These are phyloP conservation scores for Penicillium cataractarum DNA, from an alignment of 495 filamentous ascomycete species.

Conservation along the genomic window DNA sequence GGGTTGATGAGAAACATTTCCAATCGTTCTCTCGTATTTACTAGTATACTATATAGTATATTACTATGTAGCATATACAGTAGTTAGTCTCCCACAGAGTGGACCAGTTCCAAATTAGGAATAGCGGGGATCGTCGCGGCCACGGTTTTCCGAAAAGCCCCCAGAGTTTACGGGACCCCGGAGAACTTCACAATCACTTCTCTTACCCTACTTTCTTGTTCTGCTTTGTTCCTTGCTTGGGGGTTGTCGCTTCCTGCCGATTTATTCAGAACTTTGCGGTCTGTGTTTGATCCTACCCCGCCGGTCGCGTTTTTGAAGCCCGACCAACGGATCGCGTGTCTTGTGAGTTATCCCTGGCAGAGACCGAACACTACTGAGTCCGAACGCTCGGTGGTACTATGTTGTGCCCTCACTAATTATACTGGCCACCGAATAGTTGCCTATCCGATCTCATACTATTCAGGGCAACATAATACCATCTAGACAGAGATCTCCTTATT, in stretches of 20 bases:
- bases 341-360: conserved; percentile 34
- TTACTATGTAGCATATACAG: too few species aligned
- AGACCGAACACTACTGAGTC: not conserved
- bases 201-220: not conserved
- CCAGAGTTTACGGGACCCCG: conserved; percentile 7
- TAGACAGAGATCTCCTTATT: not conserved
- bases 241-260: not conserved
- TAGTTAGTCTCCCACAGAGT: not conserved
- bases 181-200: conserved; percentile 1
- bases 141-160: conserved; percentile 5
- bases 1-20: too few species aligned
- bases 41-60: not conserved
- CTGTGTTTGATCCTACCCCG: not conserved
- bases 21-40: too few species aligned
- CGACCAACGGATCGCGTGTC: conserved; percentile 22
- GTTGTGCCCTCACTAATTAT: conserved; percentile 11
- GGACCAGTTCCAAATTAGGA: conserved; percentile 15
- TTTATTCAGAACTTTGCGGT: not conserved
- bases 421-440: conserved; percentile 5
- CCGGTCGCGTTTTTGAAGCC: conserved; percentile 8
- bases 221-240: not conserved
- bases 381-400: not conserved
- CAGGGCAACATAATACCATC: not conserved
- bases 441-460: not conserved
- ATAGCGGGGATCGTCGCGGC: conserved; percentile 23